Percentiles rank a stretch among this genome's conserved stretches.
Evolutionary conservation across 768 basidiomycete genomes (phyloP).

Genomic region (Termitomyces sp.): DNA sequence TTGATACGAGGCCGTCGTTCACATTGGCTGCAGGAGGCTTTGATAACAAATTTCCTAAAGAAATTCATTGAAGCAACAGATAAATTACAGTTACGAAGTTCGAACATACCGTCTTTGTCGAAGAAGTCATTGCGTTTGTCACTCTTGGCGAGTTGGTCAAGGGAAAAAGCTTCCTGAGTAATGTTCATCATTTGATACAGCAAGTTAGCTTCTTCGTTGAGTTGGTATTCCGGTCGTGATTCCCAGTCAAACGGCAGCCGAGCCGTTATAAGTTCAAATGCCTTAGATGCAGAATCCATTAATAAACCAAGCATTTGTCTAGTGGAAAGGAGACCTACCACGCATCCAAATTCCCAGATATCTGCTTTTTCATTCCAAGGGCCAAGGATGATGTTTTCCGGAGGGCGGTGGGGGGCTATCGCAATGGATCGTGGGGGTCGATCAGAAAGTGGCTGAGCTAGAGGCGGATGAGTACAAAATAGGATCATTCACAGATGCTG

Average conservation of each 20-base stretch:
- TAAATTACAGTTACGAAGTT: background rate
- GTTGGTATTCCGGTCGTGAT: background rate
- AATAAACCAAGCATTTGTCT: background rate
- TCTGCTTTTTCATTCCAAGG: background rate
- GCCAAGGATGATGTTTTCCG: background rate
- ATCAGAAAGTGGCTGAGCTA: background rate
- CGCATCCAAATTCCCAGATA: background rate
- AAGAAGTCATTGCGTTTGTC: background rate
- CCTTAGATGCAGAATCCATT: background rate
- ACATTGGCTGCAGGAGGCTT: background rate
- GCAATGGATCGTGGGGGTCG: background rate
- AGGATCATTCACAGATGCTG: background rate
- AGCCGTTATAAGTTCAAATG: background rate
- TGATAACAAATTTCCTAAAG: background rate
- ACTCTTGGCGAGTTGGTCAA: background rate
- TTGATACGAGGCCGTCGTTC: background rate
- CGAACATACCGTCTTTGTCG: background rate
- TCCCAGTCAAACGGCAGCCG: background rate
- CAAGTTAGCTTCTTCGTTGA: background rate
- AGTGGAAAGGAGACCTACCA: background rate
- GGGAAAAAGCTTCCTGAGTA: background rate
- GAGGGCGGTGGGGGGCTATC: background rate
- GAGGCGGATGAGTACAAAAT: background rate
- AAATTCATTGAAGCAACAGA: background rate
- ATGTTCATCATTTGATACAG: background rate